Evolutionary conservation across 2,329 filamentous ascomycete genomes (phyloP).

Genomic region (Bipolaris zeicola): DNA sequence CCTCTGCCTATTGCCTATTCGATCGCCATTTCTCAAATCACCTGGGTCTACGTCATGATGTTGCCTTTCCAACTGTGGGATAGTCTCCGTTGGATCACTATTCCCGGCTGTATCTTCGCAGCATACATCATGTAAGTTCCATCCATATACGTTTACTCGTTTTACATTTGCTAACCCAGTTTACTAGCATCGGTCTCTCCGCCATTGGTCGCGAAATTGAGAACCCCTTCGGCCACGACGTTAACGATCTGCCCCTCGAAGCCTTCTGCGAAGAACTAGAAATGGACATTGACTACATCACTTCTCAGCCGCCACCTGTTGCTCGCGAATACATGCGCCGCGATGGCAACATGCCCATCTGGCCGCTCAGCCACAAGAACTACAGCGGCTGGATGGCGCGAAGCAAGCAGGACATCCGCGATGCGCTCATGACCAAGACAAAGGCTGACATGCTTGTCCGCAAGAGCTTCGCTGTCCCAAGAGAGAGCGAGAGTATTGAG

Average conservation of each 20-base stretch:
- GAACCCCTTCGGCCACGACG: slow-evolving; percentile 82
- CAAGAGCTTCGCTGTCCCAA: slow-evolving; percentile 34
- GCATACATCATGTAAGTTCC: slow-evolving; percentile 72
- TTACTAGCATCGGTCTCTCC: slow-evolving; percentile 65
- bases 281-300: slow-evolving; percentile 75
- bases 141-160: too few species aligned
- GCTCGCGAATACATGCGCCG: slow-evolving; percentile 59
- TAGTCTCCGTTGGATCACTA: slow-evolving; percentile 72
- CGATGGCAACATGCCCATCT: slow-evolving; percentile 60
- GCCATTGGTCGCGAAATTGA: slow-evolving; percentile 82
- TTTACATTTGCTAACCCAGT: not conserved
- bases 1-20: slow-evolving; percentile 82
- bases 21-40: slow-evolving; percentile 85
- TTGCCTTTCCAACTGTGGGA: slow-evolving; percentile 79
- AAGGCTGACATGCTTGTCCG: slow-evolving; percentile 43
- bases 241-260: slow-evolving; percentile 72
- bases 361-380: slow-evolving; percentile 57
- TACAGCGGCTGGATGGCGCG: slow-evolving; percentile 46
- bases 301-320: slow-evolving; percentile 60
- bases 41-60: slow-evolving; percentile 80
- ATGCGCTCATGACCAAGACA: slow-evolving; percentile 52
- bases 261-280: slow-evolving; percentile 76
- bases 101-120: slow-evolving; percentile 73
- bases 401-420: slow-evolving; percentile 50
- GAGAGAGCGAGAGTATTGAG: slow-evolving; percentile 25